These are phyloP conservation scores for Kazachstania africana DNA, from an alignment of 805 yeast genomes.

Conservation along the genomic window DNA sequence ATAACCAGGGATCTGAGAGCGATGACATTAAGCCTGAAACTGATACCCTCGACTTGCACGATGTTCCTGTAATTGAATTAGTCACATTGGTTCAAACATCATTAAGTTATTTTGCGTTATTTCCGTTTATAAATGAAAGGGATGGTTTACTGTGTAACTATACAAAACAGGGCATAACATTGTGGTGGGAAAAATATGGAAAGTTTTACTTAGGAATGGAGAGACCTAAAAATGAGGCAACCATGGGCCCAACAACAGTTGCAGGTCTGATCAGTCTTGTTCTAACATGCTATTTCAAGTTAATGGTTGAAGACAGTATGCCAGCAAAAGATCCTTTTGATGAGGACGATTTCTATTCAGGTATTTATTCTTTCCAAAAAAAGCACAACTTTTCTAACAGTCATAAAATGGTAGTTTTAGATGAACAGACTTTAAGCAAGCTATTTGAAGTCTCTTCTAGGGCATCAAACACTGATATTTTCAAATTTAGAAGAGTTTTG, in stretches of 20 bases:
- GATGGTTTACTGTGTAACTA: slow-evolving; percentile 78
- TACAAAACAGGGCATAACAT: slow-evolving; percentile 57
- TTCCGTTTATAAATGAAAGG: slow-evolving; percentile 48
- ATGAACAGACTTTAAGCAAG: slow-evolving; percentile 41
- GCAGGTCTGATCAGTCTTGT: slow-evolving; percentile 74
- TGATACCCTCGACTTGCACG: too few relatives aligned
- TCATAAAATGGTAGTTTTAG: slow-evolving; percentile 41
- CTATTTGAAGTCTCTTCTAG: slow-evolving; percentile 38
- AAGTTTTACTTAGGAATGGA: slow-evolving; percentile 19
- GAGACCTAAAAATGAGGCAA: slow-evolving; percentile 34
- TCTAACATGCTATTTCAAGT: slow-evolving; percentile 49
- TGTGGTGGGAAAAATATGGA: slow-evolving; percentile 81
- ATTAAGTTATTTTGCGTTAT: slow-evolving; percentile 63
- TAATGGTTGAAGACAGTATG: slow-evolving; percentile 49
- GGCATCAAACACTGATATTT: slow-evolving; percentile 31
- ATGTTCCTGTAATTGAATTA: slow-evolving; percentile 61
- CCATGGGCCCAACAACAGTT: slow-evolving; percentile 54
- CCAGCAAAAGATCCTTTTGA: slow-evolving; percentile 77
- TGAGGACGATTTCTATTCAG: slow-evolving; percentile 50
- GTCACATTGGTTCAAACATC: slow-evolving; percentile 65
- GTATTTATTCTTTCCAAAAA: slow-evolving; percentile 71
- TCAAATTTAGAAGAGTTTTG: slow-evolving; percentile 52
- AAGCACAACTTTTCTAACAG: slow-evolving; percentile 35
- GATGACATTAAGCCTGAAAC: too few relatives aligned
- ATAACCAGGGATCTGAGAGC: background rate